phyloP scores from a whole-genome alignment of 148 eudicot species.

The Silene uniflora region DNA sequence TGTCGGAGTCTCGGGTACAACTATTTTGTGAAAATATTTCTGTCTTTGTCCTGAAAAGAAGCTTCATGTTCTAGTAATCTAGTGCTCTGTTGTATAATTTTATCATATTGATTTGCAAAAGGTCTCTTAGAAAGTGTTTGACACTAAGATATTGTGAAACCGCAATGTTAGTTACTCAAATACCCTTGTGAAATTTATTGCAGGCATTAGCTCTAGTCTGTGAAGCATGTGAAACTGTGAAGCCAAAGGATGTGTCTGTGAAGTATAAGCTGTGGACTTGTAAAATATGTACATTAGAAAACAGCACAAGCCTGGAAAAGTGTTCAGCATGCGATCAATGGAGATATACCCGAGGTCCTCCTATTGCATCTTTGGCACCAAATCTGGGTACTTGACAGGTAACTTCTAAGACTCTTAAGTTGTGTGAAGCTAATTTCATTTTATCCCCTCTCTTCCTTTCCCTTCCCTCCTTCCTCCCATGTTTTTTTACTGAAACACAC shows the following conservation, averaged over 20 bases:
- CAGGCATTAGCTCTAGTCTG: slow-evolving; percentile 81
- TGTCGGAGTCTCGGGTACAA: no score
- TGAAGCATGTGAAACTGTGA: slow-evolving; percentile 53
- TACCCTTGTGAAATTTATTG: slow-evolving; percentile 16
- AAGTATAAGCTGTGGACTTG: slow-evolving; percentile 63
- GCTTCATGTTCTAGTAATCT: no score
- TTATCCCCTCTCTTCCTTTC: no score
- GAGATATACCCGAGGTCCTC: slow-evolving; percentile 78
- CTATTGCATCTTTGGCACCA: slow-evolving; percentile 48
- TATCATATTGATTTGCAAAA: no score
- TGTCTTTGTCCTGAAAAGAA: no score
- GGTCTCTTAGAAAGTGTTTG: background rate
- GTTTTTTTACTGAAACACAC: no score
- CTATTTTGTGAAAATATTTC: no score
- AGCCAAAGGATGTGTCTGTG: slow-evolving; percentile 46
- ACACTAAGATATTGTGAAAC: background rate
- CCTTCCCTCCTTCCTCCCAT: no score
- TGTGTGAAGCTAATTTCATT: background rate
- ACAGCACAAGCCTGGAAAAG: slow-evolving; percentile 48
- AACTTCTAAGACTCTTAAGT: background rate
- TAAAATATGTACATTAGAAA: slow-evolving; percentile 76
- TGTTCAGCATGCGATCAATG: slow-evolving; percentile 74
- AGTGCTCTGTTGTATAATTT: no score
- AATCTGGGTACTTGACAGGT: slow-evolving; percentile 49
- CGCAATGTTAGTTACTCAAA: background rate